A percentile compares a stretch with the other conserved stretches of the same genome.
These are phyloP conservation scores for Candida sp. DNA, from an alignment of 1,139 yeast species.

Conservation along the genomic window DNA sequence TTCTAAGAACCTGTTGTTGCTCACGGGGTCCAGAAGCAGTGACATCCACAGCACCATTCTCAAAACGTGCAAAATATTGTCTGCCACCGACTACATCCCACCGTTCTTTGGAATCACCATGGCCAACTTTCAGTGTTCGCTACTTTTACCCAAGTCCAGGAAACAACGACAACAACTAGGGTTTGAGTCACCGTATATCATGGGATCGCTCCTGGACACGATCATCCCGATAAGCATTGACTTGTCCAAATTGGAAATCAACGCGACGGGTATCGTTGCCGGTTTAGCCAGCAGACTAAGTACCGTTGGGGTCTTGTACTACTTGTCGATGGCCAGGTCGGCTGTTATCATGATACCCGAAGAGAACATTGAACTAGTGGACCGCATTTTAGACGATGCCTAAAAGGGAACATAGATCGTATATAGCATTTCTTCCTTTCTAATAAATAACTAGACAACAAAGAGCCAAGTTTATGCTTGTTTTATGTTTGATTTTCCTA, in stretches of 20 bases:
- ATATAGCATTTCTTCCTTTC: background rate
- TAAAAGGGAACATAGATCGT: background rate
- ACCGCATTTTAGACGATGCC: conserved; percentile 14
- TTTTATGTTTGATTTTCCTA: background rate
- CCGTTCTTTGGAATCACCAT: conserved; percentile 63
- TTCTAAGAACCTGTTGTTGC: conserved; percentile 42
- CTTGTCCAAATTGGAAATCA: conserved; percentile 58
- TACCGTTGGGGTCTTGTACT: conserved; percentile 49
- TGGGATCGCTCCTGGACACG: conserved; percentile 63
- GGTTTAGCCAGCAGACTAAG: conserved; percentile 61
- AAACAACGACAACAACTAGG: conserved; percentile 40
- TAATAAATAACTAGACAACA: too few species aligned
- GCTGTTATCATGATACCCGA: conserved; percentile 65
- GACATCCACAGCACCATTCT: conserved; percentile 44
- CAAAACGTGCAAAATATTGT: conserved; percentile 35
- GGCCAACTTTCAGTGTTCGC: conserved; percentile 57
- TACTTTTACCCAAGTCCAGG: conserved; percentile 54
- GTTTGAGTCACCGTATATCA: conserved; percentile 43
- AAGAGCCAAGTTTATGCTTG: background rate
- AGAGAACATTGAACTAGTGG: conserved; percentile 43
- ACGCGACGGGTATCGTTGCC: conserved; percentile 70
- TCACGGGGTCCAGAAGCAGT: conserved; percentile 67
- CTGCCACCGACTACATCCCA: conserved; percentile 35
- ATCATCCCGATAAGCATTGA: conserved; percentile 64
- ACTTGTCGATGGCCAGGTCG: conserved; percentile 64